Evolutionary conservation across 2,329 filamentous ascomycete genomes (phyloP), one percentile per base, ranked within the genome.

Genomic region (Tolypocladium tropicale): DNA sequence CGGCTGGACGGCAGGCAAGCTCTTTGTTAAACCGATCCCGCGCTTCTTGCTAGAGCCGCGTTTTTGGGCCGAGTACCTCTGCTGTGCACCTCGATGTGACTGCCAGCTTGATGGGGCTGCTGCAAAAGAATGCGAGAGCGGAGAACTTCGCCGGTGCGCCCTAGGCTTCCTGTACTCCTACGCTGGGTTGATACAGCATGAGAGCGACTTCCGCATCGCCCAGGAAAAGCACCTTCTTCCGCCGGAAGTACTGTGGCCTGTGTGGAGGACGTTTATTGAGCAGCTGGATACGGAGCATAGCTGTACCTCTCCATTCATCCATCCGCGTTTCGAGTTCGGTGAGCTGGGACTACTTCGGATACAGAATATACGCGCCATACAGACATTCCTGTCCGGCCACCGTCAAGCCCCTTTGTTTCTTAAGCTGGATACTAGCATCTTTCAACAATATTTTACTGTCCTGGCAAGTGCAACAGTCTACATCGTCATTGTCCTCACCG

Each of bases 401-500:
- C n/a, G n/a, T n/a, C n/a, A n/a, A n/a, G n/a, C n/a, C n/a, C n/a
- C n/a, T n/a, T n/a, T n/a, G n/a, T n/a, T n/a, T n/a, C n/a, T n/a
- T n/a, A n/a, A n/a, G n/a, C n/a, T 14, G 58, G 58, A 11, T 70
- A 67, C 50, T 50, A 62, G 63, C 23, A 75, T 78, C 56, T 72
- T 78, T 48, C 64, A 65, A 12, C 65, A 74, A 36, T 75, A 78
- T 58, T 71, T 78, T 25, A 65, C 66, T 21, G 72, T 64, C 69
- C 58, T 79, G 1, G 65, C 73, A 1, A 64, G 69, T 10, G 61
- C 70, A 1, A 70, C 72, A 4, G 72, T 72, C 3, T 79, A 75
- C 59, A 61, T 78, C 23, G 71, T 70, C 41, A 60, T 80, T 18
- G 67, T 78, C 21, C 65, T 81, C 36, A 73, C 73, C 3, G 77